A percentile compares a stretch with the other conserved stretches of the same genome.
Conservation (phyloP, 179 eudicot species). For the Pouteria campechiana region DNA sequence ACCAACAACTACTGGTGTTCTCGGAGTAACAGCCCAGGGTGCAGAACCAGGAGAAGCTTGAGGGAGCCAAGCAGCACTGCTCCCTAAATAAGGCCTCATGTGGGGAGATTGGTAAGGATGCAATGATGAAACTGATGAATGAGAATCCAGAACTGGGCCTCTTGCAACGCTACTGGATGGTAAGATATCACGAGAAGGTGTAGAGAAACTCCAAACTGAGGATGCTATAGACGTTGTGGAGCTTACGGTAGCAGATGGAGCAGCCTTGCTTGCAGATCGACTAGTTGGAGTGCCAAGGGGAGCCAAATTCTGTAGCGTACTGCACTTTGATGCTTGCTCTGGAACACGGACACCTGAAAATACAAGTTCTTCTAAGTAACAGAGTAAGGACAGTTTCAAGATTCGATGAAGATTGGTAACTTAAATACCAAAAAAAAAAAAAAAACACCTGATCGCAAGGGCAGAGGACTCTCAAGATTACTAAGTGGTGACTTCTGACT, state of each 20-base stretch:
- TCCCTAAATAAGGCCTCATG: slow-evolving; percentile 31
- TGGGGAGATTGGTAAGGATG: slow-evolving; percentile 66
- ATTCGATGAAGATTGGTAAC: no score
- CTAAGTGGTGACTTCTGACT: slow-evolving; percentile 34
- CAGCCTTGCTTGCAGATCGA: slow-evolving; percentile 45
- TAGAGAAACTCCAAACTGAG: slow-evolving; percentile 75
- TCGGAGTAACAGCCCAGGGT: slow-evolving; percentile 61
- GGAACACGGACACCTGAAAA: slow-evolving; percentile 44
- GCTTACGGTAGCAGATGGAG: slow-evolving; percentile 31
- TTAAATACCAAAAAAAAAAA: no score
- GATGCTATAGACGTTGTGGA: slow-evolving; percentile 64
- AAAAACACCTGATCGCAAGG: slow-evolving; percentile 53
- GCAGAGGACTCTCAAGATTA: slow-evolving; percentile 43
- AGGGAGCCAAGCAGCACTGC: slow-evolving; percentile 55
- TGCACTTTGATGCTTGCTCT: slow-evolving; percentile 38
- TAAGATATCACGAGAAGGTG: slow-evolving; percentile 46
- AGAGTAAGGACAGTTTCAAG: no score
- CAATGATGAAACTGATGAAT: slow-evolving; percentile 42
- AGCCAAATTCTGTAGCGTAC: slow-evolving; percentile 30
- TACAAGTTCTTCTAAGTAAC: no score
- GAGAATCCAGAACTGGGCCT: slow-evolving; percentile 41
- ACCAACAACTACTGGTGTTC: slow-evolving; percentile 36
- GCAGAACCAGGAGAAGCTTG: slow-evolving; percentile 51
- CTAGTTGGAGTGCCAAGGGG: slow-evolving; percentile 34
- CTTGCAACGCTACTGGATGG: slow-evolving; percentile 37